These are phyloP conservation scores for Linum usitatissimum DNA, from an alignment of 345 rosid genomes.

Conservation along the genomic window DNA sequence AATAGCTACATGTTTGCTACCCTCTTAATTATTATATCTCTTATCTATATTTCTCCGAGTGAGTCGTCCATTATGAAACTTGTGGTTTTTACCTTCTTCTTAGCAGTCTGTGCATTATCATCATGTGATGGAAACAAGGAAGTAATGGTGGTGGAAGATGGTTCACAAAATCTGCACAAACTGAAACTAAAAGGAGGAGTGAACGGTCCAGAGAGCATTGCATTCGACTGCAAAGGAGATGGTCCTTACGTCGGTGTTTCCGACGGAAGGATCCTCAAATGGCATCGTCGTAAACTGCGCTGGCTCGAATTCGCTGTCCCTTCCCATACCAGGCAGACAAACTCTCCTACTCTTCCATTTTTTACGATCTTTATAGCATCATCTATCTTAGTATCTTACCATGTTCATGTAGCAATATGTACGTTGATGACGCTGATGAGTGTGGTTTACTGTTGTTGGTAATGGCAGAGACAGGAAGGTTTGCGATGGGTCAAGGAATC, in stretches of 20 bases:
- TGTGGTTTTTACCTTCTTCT: no score
- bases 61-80: no score
- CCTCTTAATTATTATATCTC: no score
- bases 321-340: conserved; percentile 31
- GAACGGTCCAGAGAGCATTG: conserved; percentile 42
- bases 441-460: not conserved
- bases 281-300: conserved; percentile 35
- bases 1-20: no score
- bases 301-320: conserved; percentile 61
- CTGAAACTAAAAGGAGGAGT: conserved; percentile 22
- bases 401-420: no score
- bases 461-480: conserved; percentile 15
- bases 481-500: conserved; percentile 56
- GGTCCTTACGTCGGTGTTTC: conserved; percentile 60
- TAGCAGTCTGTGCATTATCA: no score
- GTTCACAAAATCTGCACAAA: conserved; percentile 6
- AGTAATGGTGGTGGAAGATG: not conserved
- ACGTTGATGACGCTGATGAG: no score
- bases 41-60: no score
- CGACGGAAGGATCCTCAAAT: conserved; percentile 57
- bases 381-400: no score
- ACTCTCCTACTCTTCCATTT: no score
- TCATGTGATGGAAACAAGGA: no score
- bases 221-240: conserved; percentile 34
- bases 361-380: no score